Conservation (phyloP, 345 rosid genomes). For the Geranium brycei region DNA sequence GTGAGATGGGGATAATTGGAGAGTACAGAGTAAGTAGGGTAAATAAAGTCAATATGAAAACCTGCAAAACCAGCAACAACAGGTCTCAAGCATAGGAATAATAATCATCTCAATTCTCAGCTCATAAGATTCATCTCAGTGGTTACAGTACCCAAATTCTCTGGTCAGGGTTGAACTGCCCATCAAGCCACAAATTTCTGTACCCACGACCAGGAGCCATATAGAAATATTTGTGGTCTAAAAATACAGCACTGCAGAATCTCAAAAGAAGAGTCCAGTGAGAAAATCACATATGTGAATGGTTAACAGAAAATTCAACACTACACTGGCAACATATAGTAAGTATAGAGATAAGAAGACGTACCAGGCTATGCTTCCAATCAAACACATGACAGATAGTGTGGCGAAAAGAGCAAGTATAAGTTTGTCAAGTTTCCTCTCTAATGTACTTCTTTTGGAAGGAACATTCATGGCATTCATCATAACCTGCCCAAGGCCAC, state of each 20-base stretch:
- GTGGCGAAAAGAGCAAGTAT: constrained; percentile 76
- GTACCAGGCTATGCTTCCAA: constrained; percentile 90
- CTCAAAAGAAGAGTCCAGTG: constrained; percentile 12
- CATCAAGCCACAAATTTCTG: constrained; percentile 14
- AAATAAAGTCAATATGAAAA: constrained; percentile 58
- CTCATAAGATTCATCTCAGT: not conserved
- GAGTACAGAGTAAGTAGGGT: constrained; percentile 91
- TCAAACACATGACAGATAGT: constrained; percentile 75
- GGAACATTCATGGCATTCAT: constrained; percentile 99
- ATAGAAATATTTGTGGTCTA: constrained; percentile 54
- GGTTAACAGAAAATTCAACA: constrained; percentile 5
- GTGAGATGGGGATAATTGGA: constrained; percentile 89
- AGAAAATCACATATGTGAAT: constrained; percentile 1
- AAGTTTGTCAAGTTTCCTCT: constrained; percentile 98
- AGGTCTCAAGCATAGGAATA: constrained; percentile 9
- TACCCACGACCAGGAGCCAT: constrained; percentile 40
- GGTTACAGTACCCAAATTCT: constrained; percentile 48
- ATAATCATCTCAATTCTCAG: constrained; percentile 1
- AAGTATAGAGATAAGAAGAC: constrained; percentile 8
- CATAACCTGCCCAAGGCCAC: constrained; percentile 56
- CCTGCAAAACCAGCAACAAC: constrained; percentile 37
- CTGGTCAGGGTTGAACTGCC: constrained; percentile 63
- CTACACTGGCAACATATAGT: constrained; percentile 5
- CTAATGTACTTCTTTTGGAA: constrained; percentile 96
- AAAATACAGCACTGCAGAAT: constrained; percentile 75